These are phyloP conservation scores for Grifola frondosa DNA, from an alignment of 1,284 basidiomycete genomes.

Conservation along the genomic window DNA sequence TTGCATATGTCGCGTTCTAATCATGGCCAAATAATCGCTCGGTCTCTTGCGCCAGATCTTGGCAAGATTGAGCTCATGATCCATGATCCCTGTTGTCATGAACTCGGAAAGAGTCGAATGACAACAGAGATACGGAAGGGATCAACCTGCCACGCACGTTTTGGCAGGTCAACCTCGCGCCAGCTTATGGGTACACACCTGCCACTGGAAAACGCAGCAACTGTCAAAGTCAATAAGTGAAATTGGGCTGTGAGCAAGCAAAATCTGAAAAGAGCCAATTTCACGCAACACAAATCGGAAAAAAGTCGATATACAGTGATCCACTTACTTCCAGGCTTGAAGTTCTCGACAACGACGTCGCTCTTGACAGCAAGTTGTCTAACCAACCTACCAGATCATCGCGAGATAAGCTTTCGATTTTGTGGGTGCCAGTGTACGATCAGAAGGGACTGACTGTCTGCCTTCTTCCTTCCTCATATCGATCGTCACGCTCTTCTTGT, in stretches of 20 bases:
- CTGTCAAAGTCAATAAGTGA: too few species aligned
- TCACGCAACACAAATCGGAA: neutral
- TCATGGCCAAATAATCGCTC: too few species aligned
- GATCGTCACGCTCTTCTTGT: conserved; percentile 72
- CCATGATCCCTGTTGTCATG: too few species aligned
- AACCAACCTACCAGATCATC: conserved; percentile 47
- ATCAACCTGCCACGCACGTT: too few species aligned
- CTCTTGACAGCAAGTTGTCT: conserved; percentile 57
- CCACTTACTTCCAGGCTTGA: conserved; percentile 69
- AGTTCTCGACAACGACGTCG: conserved; percentile 69
- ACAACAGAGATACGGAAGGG: too few species aligned
- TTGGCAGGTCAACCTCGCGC: too few species aligned
- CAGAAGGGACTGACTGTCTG: conserved; percentile 45
- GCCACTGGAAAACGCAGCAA: too few species aligned
- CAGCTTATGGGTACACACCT: too few species aligned
- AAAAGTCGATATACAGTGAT: conserved; percentile 1
- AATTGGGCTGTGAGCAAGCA: conserved; percentile 39
- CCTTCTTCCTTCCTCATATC: conserved; percentile 61
- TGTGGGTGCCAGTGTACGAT: neutral
- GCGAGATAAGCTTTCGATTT: neutral
- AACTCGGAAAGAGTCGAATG: too few species aligned
- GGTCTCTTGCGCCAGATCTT: too few species aligned
- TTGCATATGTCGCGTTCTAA: too few species aligned
- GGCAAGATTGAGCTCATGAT: too few species aligned
- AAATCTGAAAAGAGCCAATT: conserved; percentile 3